These are phyloP conservation scores for Polyplosphaeria fusca DNA, from an alignment of 495 filamentous ascomycete genomes.

Conservation along the genomic window DNA sequence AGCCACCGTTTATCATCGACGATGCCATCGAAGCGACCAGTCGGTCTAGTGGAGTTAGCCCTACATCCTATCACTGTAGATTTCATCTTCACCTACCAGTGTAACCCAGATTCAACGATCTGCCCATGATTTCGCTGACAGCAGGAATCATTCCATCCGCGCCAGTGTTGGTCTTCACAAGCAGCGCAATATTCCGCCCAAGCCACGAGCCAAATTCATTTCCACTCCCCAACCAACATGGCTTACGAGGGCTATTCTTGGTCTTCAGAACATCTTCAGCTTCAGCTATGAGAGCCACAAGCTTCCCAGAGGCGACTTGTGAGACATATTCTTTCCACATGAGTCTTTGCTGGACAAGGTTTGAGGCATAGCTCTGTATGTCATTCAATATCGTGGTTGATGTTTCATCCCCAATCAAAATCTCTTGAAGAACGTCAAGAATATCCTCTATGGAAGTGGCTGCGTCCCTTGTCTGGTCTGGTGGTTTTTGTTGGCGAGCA, in stretches of 20 bases:
- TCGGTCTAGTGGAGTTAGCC: constrained; percentile 15
- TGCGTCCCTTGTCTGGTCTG: constrained; percentile 39
- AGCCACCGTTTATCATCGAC: background rate
- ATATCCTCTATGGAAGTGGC: constrained; percentile 45
- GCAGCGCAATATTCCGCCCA: constrained; percentile 60
- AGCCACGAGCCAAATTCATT: constrained; percentile 69
- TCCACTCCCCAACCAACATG: constrained; percentile 65
- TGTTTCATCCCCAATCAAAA: constrained; percentile 57
- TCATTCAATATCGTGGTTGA: constrained; percentile 55
- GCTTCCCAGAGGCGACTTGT: constrained; percentile 66
- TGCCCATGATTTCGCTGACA: constrained; percentile 46
- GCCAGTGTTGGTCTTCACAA: constrained; percentile 44
- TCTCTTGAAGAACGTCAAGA: constrained; percentile 48
- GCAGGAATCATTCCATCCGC: constrained; percentile 50
- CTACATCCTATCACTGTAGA: no score
- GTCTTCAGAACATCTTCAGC: constrained; percentile 57
- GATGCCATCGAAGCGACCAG: constrained; percentile 7
- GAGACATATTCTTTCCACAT: constrained; percentile 65
- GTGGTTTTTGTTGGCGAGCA: constrained; percentile 38
- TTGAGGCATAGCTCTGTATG: constrained; percentile 39
- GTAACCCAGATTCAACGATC: constrained; percentile 70
- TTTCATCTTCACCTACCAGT: constrained; percentile 66
- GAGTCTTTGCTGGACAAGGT: constrained; percentile 45
- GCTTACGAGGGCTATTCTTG: constrained; percentile 13
- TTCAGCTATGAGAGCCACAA: constrained; percentile 72